phyloP scores from a whole-genome alignment of 768 basidiomycete genomes.

The Rhodotorula graminis region DNA sequence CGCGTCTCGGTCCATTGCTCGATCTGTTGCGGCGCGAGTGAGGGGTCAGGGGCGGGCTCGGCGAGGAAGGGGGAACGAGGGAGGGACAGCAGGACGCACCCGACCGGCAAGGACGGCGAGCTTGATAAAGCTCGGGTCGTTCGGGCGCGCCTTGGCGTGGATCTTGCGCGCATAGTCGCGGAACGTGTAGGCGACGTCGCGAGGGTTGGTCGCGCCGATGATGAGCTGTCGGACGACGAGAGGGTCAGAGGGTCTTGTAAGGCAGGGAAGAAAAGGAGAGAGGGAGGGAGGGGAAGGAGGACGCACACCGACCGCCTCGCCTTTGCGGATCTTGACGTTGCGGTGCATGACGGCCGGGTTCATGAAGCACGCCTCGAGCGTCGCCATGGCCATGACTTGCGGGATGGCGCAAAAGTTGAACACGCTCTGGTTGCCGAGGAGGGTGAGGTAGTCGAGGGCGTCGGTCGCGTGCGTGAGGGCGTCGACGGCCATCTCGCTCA shows the following conservation, averaged over 20 bases:
- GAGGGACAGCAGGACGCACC: constrained; percentile 50
- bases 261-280: background rate
- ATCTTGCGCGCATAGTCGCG: constrained; percentile 73
- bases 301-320: constrained; percentile 73
- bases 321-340: constrained; percentile 94
- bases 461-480: constrained; percentile 78
- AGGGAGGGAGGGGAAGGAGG: background rate
- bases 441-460: constrained; percentile 77
- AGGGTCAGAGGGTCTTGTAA: no score
- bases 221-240: constrained; percentile 60
- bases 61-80: background rate
- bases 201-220: constrained; percentile 82
- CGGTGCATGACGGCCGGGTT: constrained; percentile 76
- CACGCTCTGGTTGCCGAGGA: constrained; percentile 82
- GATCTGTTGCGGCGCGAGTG: constrained; percentile 53
- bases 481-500: constrained; percentile 84
- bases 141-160: constrained; percentile 68
- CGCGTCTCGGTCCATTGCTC: constrained; percentile 90
- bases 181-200: constrained; percentile 86
- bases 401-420: constrained; percentile 97
- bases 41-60: background rate
- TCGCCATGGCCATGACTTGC: constrained; percentile 91
- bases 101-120: constrained; percentile 78
- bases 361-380: constrained; percentile 86
- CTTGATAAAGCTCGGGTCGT: constrained; percentile 80